A percentile compares a stretch with the other conserved stretches of the same genome.
phyloP scores from a whole-genome alignment of 2,329 filamentous ascomycete species.

The Xylariaceae sp. region DNA sequence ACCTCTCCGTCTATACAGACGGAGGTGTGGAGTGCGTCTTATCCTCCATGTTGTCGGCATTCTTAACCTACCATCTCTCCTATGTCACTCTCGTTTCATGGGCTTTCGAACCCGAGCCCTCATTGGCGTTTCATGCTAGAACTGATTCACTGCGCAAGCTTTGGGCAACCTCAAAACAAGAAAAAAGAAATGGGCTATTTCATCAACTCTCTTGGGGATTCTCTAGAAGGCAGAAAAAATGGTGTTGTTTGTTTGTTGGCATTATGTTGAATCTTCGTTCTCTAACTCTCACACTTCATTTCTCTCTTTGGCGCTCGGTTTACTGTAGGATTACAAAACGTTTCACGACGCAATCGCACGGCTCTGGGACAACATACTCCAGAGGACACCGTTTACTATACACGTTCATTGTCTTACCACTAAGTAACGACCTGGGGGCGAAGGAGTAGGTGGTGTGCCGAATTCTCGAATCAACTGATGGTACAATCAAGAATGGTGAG shows the following conservation, averaged over 20 bases:
- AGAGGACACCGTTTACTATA: conserved; percentile 6
- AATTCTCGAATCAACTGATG: conserved; percentile 6
- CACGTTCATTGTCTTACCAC: neutral
- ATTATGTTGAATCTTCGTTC: conserved; percentile 20
- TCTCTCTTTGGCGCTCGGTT: conserved; percentile 16
- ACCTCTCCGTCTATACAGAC: conserved; percentile 1
- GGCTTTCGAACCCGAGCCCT: conserved; percentile 17
- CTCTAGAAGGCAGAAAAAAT: conserved; percentile 7
- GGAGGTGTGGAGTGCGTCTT: neutral
- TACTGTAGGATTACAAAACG: conserved; percentile 11
- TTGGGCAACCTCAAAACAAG: conserved; percentile 7
- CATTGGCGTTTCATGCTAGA: conserved; percentile 18
- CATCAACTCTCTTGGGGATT: conserved; percentile 1
- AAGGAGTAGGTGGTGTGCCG: conserved; percentile 1
- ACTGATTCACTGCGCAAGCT: conserved; percentile 17
- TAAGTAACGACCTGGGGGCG: conserved; percentile 1
- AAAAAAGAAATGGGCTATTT: conserved; percentile 1
- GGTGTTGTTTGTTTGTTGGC: conserved; percentile 5
- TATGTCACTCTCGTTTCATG: conserved; percentile 18
- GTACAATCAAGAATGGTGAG: conserved; percentile 2
- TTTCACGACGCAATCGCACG: conserved; percentile 13
- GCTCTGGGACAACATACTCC: neutral
- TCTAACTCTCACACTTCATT: conserved; percentile 14
- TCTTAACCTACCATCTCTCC: neutral
- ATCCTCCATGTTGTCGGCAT: neutral